Percentiles rank a stretch among this genome's conserved stretches.
Conservation (phyloP, 2,329 filamentous ascomycete species). For the Arthrobotrys entomopaga region DNA sequence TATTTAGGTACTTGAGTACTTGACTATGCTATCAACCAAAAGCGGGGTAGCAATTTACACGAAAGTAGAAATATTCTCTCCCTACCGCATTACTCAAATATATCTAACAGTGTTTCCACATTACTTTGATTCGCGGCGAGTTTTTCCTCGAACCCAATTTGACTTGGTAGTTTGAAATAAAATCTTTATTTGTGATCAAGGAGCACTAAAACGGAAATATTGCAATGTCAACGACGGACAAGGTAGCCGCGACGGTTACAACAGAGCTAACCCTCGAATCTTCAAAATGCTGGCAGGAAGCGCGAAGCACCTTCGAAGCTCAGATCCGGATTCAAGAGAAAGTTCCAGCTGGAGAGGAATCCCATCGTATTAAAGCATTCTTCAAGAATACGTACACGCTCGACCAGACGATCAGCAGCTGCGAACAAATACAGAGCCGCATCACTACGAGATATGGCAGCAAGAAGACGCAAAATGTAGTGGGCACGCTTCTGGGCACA, state of each 20-base stretch:
- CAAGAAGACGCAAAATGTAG: background rate
- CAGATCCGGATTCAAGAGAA: background rate
- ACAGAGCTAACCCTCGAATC: constrained; percentile 10
- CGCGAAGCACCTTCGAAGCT: constrained; percentile 10
- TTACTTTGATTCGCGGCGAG: too few species aligned
- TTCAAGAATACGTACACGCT: constrained; percentile 13
- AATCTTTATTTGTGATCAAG: too few species aligned
- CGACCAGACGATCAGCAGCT: constrained; percentile 20
- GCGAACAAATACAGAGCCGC: constrained; percentile 12
- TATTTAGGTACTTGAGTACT: too few species aligned
- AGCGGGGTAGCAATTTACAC: too few species aligned
- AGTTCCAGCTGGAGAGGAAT: background rate
- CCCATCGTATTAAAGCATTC: background rate
- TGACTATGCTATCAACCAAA: too few species aligned
- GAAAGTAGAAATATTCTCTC: too few species aligned
- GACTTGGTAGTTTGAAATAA: too few species aligned
- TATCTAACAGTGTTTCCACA: too few species aligned
- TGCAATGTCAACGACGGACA: too few species aligned
- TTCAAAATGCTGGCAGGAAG: constrained; percentile 29
- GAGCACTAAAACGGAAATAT: too few species aligned
- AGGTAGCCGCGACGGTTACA: background rate
- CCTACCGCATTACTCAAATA: too few species aligned
- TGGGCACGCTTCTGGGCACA: constrained; percentile 10
- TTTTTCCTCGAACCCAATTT: too few species aligned
- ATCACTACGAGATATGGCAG: background rate